phyloP scores from a whole-genome alignment of 2,329 filamentous ascomycete species.

The Aspergillus ustus region DNA sequence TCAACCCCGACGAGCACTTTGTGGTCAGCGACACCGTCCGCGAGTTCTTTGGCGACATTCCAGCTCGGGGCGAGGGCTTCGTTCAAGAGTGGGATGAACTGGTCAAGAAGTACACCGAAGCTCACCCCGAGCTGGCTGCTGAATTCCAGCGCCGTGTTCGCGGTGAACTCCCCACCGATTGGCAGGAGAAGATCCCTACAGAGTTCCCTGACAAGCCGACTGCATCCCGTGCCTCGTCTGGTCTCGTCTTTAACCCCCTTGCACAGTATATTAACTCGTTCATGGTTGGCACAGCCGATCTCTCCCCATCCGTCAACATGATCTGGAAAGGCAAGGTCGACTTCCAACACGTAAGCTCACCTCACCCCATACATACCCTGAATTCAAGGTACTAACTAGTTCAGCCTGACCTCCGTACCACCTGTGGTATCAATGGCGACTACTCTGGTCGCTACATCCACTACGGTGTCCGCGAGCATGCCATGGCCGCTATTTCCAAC shows the following conservation, averaged over 20 bases:
- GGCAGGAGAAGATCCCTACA: constrained; percentile 56
- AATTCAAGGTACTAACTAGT: constrained; percentile 12
- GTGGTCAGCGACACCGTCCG: constrained; percentile 52
- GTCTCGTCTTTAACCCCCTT: constrained; percentile 58
- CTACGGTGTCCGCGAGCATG: constrained; percentile 65
- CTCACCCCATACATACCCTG: neutral
- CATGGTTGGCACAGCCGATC: constrained; percentile 60
- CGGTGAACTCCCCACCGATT: constrained; percentile 55
- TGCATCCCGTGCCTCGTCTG: constrained; percentile 54
- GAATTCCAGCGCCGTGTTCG: constrained; percentile 55
- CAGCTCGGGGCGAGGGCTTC: constrained; percentile 50
- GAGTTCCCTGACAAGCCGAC: constrained; percentile 56
- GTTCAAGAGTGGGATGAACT: constrained; percentile 56
- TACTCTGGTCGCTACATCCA: constrained; percentile 58
- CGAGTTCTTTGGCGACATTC: constrained; percentile 58
- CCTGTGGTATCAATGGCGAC: constrained; percentile 53
- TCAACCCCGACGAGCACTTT: constrained; percentile 56
- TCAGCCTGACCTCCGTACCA: constrained; percentile 35
- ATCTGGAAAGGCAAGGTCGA: constrained; percentile 57
- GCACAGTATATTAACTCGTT: constrained; percentile 53
- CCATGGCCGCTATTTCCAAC: constrained; percentile 81
- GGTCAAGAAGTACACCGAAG: constrained; percentile 48
- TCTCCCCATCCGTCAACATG: constrained; percentile 61
- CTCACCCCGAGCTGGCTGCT: constrained; percentile 53
- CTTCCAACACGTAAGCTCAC: constrained; percentile 52